Percentiles rank a stretch among this genome's conserved stretches.
Evolutionary conservation across 495 filamentous ascomycete genomes (phyloP).

Genomic region (Parmelia sp.): DNA sequence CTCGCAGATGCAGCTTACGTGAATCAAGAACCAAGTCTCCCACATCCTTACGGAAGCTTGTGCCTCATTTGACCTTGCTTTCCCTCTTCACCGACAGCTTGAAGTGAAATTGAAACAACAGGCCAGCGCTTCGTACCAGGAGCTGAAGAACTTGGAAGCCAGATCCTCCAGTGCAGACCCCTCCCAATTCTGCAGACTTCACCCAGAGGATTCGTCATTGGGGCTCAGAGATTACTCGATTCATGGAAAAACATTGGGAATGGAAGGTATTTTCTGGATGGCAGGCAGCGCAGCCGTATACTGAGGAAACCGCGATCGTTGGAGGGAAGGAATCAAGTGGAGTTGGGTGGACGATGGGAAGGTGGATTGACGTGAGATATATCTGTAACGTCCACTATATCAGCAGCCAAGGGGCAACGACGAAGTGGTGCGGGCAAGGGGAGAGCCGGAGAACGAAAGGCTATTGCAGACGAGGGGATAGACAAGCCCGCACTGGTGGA

Average conservation of each 20-base stretch:
- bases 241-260: neutral
- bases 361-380: slow-evolving; percentile 1
- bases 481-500: neutral
- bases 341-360: slow-evolving; percentile 23
- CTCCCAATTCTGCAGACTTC: neutral
- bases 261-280: slow-evolving; percentile 10
- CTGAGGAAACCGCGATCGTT: too few species aligned
- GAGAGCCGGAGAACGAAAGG: neutral
- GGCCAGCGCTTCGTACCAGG: neutral
- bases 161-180: neutral
- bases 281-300: neutral
- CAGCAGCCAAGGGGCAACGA: neutral
- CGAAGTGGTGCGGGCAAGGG: neutral
- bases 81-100: neutral
- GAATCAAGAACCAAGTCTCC: neutral
- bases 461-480: too few species aligned
- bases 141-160: slow-evolving; percentile 9
- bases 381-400: neutral
- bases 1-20: neutral
- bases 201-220: neutral
- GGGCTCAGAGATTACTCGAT: neutral
- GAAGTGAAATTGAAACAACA: neutral
- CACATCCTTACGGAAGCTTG: neutral
- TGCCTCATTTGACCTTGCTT: neutral
- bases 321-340: neutral